phyloP scores from a whole-genome alignment of 352 stramenopile genomes.

The Phytophthora meadii region DNA sequence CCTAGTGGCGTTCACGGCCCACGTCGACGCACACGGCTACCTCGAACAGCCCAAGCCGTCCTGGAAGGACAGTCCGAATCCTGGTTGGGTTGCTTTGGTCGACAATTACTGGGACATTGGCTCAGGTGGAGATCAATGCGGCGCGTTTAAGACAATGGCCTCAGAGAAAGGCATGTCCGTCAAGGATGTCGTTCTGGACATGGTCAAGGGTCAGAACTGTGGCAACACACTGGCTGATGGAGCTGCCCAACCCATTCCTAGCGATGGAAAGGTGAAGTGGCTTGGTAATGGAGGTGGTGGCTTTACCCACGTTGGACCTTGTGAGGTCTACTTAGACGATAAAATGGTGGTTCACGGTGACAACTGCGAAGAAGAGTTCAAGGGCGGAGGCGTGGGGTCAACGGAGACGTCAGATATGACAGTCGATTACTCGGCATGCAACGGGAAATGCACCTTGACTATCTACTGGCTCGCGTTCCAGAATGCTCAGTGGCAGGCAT shows the following conservation, averaged over 20 bases:
- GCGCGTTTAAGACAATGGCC: constrained; percentile 35
- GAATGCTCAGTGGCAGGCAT: constrained; percentile 49
- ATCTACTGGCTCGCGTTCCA: constrained; percentile 63
- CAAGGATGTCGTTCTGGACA: constrained; percentile 43
- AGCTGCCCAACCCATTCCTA: constrained; percentile 36
- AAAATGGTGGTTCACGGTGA: constrained; percentile 43
- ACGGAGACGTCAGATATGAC: constrained; percentile 33
- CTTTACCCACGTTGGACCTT: constrained; percentile 47
- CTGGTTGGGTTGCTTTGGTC: constrained; percentile 22
- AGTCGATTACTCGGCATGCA: constrained; percentile 50
- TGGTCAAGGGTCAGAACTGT: constrained; percentile 37
- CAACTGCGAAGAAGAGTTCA: constrained; percentile 45
- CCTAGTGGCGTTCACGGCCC: not conserved
- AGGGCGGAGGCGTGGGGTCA: constrained; percentile 13
- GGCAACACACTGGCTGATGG: constrained; percentile 37
- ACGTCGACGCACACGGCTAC: constrained; percentile 24
- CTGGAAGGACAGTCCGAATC: constrained; percentile 7
- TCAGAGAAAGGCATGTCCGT: constrained; percentile 38
- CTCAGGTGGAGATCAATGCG: constrained; percentile 32
- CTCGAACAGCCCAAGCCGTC: constrained; percentile 24
- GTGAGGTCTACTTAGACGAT: constrained; percentile 57
- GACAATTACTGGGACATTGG: constrained; percentile 47
- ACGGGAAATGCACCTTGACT: constrained; percentile 42
- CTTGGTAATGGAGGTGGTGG: constrained; percentile 37
- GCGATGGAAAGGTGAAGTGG: constrained; percentile 38